Evolutionary conservation across 2,329 filamentous ascomycete genomes (phyloP).

Genomic region (Teratosphaeria destructans): DNA sequence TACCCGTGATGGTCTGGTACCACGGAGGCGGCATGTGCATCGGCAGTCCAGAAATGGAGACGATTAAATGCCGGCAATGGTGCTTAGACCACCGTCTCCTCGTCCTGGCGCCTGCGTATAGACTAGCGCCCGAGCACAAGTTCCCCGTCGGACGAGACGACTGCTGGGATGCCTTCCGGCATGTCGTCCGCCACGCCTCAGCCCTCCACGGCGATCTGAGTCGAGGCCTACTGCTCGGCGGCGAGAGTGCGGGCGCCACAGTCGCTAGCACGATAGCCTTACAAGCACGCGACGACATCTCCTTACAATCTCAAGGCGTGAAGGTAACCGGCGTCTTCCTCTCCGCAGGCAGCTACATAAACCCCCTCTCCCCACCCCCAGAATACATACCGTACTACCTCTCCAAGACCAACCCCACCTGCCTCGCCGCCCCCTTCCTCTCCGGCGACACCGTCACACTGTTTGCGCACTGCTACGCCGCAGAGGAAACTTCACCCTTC

Average conservation of each 20-base stretch:
- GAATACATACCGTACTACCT: constrained; percentile 9
- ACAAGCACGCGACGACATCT: constrained; percentile 27
- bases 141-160: constrained; percentile 40
- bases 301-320: constrained; percentile 25
- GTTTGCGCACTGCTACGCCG: constrained; percentile 5
- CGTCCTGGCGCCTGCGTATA: constrained; percentile 24
- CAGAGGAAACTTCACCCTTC: constrained; percentile 4
- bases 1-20: constrained; percentile 10
- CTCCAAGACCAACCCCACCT: constrained; percentile 28
- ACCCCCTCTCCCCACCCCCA: constrained; percentile 5
- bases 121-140: constrained; percentile 40
- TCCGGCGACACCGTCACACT: constrained; percentile 1
- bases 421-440: constrained; percentile 20
- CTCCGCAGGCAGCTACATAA: constrained; percentile 22
- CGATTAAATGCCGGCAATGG: neutral
- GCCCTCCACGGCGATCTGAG: constrained; percentile 30
- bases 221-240: constrained; percentile 37
- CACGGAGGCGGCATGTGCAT: constrained; percentile 9
- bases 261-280: constrained; percentile 36
- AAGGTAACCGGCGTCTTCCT: constrained; percentile 35
- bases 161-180: constrained; percentile 32
- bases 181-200: constrained; percentile 33
- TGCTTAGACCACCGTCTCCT: constrained; percentile 4
- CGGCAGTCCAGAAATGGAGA: constrained; percentile 7
- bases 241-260: constrained; percentile 40